Evolutionary conservation across 768 basidiomycete genomes (phyloP).

Genomic region (Boletus insuetus): DNA sequence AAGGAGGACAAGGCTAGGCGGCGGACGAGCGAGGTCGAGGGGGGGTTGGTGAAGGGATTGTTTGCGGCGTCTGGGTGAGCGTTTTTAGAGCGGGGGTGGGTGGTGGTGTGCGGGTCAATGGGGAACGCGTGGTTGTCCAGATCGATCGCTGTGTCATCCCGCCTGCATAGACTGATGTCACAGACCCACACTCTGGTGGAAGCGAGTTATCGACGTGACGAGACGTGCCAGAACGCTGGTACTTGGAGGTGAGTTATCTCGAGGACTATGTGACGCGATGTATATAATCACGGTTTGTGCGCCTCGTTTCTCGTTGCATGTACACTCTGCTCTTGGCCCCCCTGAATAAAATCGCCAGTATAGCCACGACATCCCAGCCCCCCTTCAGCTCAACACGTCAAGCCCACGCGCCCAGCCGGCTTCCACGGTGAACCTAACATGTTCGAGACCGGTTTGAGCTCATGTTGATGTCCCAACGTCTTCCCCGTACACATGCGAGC

Average conservation of each 20-base stretch:
- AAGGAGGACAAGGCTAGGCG: slow-evolving; percentile 3
- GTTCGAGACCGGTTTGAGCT: no score
- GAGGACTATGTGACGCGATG: no score
- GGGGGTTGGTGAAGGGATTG: slow-evolving; percentile 14
- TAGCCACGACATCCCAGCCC: no score
- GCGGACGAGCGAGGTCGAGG: slow-evolving; percentile 3
- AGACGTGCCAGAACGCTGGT: background rate
- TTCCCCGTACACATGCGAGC: no score
- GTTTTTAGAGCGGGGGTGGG: background rate
- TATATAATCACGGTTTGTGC: no score
- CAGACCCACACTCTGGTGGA: background rate
- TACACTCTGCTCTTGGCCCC: no score
- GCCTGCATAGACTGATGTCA: background rate
- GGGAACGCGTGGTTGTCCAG: background rate
- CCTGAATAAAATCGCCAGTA: no score
- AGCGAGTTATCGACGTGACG: background rate
- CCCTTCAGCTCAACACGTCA: no score
- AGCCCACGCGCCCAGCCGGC: no score
- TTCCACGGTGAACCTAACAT: no score
- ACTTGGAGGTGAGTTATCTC: background rate
- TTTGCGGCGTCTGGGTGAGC: slow-evolving; percentile 14
- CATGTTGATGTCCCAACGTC: no score
- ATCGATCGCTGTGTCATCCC: background rate
- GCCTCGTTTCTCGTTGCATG: no score
- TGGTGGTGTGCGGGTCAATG: background rate